These are phyloP conservation scores for Mucor sp. DNA, from an alignment of 371 early-diverging fungal genomes.

Conservation along the genomic window DNA sequence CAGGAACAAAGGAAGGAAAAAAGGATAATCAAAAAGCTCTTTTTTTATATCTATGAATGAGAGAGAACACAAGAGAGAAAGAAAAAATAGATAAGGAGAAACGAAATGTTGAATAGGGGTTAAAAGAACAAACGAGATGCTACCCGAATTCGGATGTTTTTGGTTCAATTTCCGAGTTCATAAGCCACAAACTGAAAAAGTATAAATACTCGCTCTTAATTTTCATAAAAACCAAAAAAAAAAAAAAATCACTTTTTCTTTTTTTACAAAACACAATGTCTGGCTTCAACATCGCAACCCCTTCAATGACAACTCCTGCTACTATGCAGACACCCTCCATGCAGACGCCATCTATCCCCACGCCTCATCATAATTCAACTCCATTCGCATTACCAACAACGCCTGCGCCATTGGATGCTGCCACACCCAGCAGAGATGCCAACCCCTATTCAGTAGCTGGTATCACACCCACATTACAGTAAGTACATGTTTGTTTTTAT, in stretches of 20 bases:
- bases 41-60: neutral
- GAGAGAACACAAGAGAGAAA: neutral
- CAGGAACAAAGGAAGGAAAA: neutral
- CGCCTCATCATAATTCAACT: conserved; percentile 44
- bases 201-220: conserved; percentile 8
- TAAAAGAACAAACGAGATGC: neutral
- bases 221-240: neutral
- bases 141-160: conserved; percentile 7
- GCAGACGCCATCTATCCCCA: conserved; percentile 55
- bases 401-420: conserved; percentile 53
- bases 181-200: conserved; percentile 13
- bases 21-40: neutral
- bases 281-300: conserved; percentile 55
- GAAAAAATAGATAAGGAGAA: neutral
- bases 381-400: conserved; percentile 52
- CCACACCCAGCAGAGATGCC: conserved; percentile 56
- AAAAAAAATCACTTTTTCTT: neutral
- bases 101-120: neutral
- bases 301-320: conserved; percentile 48
- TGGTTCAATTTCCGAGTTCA: conserved; percentile 1
- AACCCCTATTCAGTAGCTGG: conserved; percentile 68
- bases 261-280: conserved; percentile 30
- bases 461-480: conserved; percentile 85
- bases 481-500: conserved; percentile 44
- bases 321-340: conserved; percentile 46